phyloP scores from a whole-genome alignment of 805 yeast species.

The Peterozyma toletana region DNA sequence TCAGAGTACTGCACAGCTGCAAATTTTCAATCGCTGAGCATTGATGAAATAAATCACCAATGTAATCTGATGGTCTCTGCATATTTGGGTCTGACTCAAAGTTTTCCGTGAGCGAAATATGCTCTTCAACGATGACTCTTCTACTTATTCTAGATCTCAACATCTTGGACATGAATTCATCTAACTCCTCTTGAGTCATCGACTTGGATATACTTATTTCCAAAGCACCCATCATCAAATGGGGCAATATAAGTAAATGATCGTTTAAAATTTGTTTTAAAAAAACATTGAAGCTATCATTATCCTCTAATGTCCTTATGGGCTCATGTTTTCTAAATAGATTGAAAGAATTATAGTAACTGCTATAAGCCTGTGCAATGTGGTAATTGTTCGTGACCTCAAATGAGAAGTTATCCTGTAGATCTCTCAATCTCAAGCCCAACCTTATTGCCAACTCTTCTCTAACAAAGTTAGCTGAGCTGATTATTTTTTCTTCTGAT shows the following conservation, averaged over 20 bases:
- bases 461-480: constrained; percentile 84
- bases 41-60: constrained; percentile 76
- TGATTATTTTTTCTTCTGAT: constrained; percentile 67
- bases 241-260: constrained; percentile 78
- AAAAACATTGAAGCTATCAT: constrained; percentile 61
- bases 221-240: constrained; percentile 86
- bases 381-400: constrained; percentile 81
- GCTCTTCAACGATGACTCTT: constrained; percentile 88
- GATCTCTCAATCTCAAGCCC: constrained; percentile 69
- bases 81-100: constrained; percentile 32
- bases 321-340: constrained; percentile 68
- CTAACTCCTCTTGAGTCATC: constrained; percentile 59
- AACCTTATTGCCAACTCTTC: constrained; percentile 79
- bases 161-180: constrained; percentile 67
- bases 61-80: constrained; percentile 43
- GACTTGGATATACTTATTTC: constrained; percentile 60
- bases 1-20: constrained; percentile 41
- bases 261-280: constrained; percentile 63
- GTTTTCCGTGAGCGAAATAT: constrained; percentile 59
- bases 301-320: constrained; percentile 66
- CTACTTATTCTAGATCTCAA: constrained; percentile 83
- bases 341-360: constrained; percentile 83
- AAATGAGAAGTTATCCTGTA: constrained; percentile 72
- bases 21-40: constrained; percentile 71
- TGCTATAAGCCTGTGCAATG: constrained; percentile 80